phyloP scores from a whole-genome alignment of 129 eudicot species.

The carrot (Daucus carota) region DH1_v3.0 NC_030386.2:3902501-3903000 shows the following conservation, averaged over 20 bases:
- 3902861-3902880: background rate
- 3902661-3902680: background rate
- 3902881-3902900: background rate
- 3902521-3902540: no score
- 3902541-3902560: no score
- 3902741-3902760: background rate
- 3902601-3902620: no score
- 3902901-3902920: background rate
- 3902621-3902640: no score
- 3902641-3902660: background rate
- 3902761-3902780: background rate
- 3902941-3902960: no score
- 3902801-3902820: background rate
- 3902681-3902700: no score
- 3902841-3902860: background rate
- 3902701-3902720: background rate
- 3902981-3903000: no score
- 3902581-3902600: no score
- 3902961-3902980: no score
- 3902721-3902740: background rate
- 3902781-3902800: constrained; percentile 4
- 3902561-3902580: no score
- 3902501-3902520: no score
- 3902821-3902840: background rate
- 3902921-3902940: no score